Base-by-base conservation (phyloP, 2,329 filamentous ascomycete species). In the Juglanconis oblonga region DNA sequence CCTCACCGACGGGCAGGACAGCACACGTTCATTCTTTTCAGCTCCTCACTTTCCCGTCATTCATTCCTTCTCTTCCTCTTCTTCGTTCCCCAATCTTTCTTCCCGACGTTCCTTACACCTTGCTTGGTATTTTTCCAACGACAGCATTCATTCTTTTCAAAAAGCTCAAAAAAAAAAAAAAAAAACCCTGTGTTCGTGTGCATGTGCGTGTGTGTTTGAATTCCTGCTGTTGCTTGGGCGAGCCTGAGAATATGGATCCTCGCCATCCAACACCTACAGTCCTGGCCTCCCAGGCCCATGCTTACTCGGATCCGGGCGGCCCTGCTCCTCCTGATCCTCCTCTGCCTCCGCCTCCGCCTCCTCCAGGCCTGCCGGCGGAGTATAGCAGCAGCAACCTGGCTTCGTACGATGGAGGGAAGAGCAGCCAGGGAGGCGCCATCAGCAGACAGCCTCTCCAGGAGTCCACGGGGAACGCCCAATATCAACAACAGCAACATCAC, bases 391-490 rank as follows among this genome's bases (percentile, higher is more conserved):
- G 54, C 51, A 51, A 44, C n/a, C 32, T 52, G 31, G 40, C 29
- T 3, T 11, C 54, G 5, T 60, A 61, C 8, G 54, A 62, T 32
- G 51, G 48, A 13, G 54, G 54, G 7, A 29, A 57, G 6, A 51
- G 51, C 33, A 47, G 40, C n/a, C 42, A 24, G 29, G 29, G 45
- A 13, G 29, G 32, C 31, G 52, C 33, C 17, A 52, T 35, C 38
- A 58, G 67, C 63, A 68, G 79, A 62, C 73, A 78, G 62, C 81
- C 82, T 35, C 75, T 85, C 42, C 74, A 79, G 59, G 82, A 85
- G 67, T 77, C 80, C 24, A 80, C 77, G 11, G 78, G 79, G 66
- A 85, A 85, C 70, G 73, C 77, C 51, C 82, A 85, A 67, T 68
- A 72, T 65, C 73, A 50, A 14, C 53, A 55, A 10, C 52, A 52